Evolutionary conservation across 148 eudicot species (phyloP).

Genomic region (Selenicereus undatus): DNA sequence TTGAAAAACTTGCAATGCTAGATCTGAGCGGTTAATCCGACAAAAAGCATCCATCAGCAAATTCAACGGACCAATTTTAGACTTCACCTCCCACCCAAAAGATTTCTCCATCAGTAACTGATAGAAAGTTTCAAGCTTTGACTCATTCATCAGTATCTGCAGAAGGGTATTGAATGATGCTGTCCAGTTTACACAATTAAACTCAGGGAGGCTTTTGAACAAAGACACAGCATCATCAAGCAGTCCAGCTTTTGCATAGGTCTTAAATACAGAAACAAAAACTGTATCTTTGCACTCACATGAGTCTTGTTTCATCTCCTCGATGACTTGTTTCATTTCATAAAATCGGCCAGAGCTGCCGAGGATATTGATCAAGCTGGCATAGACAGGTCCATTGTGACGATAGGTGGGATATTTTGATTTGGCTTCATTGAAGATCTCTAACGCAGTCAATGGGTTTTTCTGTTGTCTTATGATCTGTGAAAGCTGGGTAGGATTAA

Average conservation of each 20-base stretch:
- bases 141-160: conserved; percentile 60
- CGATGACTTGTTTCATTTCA: conserved; percentile 71
- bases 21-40: conserved; percentile 53
- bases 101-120: conserved; percentile 54
- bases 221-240: conserved; percentile 67
- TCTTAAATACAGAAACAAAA: conserved; percentile 52
- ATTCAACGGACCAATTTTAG: conserved; percentile 56
- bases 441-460: conserved; percentile 46
- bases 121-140: conserved; percentile 49
- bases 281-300: conserved; percentile 74
- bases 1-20: conserved; percentile 67
- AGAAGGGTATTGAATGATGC: conserved; percentile 68
- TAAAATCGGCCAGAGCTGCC: conserved; percentile 46
- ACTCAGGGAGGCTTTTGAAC: conserved; percentile 54
- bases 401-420: conserved; percentile 55
- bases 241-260: conserved; percentile 60
- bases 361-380: conserved; percentile 73
- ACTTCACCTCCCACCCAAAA: conserved; percentile 69
- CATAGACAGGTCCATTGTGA: conserved; percentile 76
- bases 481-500: conserved; percentile 53
- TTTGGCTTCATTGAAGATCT: conserved; percentile 63
- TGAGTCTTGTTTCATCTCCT: conserved; percentile 67
- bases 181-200: conserved; percentile 85
- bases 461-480: conserved; percentile 50
- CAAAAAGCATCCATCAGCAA: conserved; percentile 69